Evolutionary conservation across 495 filamentous ascomycete genomes (phyloP).

Genomic region (Hypoxylon cercidicola): DNA sequence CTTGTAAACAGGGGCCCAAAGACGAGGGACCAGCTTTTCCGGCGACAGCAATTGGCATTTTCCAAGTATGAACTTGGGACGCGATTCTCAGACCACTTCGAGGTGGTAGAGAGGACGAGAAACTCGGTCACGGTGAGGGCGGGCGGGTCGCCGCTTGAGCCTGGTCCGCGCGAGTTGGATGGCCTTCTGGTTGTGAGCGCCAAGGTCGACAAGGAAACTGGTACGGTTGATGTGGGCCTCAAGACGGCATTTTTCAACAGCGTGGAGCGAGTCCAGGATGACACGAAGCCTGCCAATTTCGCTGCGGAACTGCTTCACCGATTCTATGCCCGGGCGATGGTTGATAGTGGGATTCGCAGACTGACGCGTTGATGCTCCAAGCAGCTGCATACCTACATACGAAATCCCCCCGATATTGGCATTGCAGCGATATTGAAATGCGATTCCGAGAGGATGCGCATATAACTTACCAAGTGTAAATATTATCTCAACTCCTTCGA

Average conservation of each 20-base stretch:
- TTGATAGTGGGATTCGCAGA: slow-evolving; percentile 25
- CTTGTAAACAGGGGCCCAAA: slow-evolving; percentile 68
- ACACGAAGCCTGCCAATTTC: slow-evolving; percentile 63
- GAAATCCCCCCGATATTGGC: no score
- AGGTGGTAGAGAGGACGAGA: slow-evolving; percentile 73
- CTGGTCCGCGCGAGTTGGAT: slow-evolving; percentile 68
- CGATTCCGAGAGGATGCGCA: no score
- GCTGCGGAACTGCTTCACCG: slow-evolving; percentile 67
- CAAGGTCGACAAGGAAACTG: slow-evolving; percentile 65
- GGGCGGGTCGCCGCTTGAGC: slow-evolving; percentile 70
- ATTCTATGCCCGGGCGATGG: slow-evolving; percentile 66
- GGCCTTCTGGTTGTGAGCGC: slow-evolving; percentile 75
- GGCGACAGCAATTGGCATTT: slow-evolving; percentile 58
- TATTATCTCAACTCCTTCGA: neutral
- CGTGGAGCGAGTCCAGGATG: slow-evolving; percentile 48
- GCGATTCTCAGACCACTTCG: slow-evolving; percentile 77
- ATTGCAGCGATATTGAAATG: no score
- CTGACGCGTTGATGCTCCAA: slow-evolving; percentile 18
- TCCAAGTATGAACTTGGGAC: slow-evolving; percentile 71
- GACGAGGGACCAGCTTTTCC: slow-evolving; percentile 71
- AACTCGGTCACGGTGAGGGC: slow-evolving; percentile 69
- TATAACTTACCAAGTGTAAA: no score
- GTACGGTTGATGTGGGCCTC: slow-evolving; percentile 70
- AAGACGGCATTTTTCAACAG: slow-evolving; percentile 71
- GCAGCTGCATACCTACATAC: no score